Evolutionary conservation across 2,329 filamentous ascomycete genomes (phyloP), one percentile per base, ranked within the genome.

Genomic region (Penicillium janthinellum): DNA sequence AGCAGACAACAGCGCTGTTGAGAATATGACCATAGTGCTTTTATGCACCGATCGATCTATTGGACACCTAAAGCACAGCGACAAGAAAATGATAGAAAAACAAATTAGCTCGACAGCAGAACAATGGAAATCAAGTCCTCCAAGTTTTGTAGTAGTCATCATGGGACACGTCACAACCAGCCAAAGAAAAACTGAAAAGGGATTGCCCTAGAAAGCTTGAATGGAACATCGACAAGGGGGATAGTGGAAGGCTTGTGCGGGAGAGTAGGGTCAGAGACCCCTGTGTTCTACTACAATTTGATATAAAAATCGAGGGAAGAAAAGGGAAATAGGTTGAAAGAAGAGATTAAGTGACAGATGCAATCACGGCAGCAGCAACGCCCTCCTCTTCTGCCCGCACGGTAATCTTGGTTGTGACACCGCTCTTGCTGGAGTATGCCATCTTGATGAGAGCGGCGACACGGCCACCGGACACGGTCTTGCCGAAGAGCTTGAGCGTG

Each of bases 331-430:
- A 70, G 57, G 54, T 62, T 58, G 49, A 58, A 66, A 67, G 25
- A 41, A 68, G 66, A 64, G 60, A 64, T 84, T 86, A 96, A 75
- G 90, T 88, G 75, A 97, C 88, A 70, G 91, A 92, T 67, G 87
- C 90, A 74, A 97, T 85, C 61, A 98, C 87, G 76, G 96, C 82
- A 61, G 88, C 84, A 62, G 95, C 92, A 72, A 99, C 88, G 57
- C 91, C 91, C 74, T 95, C 91, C 79, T 99, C 95, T 77, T 99
- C 95, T 75, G 90, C 90, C 73, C 95, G 86, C 62, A 94, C 91
- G 54, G 89, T 90, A 69, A 99, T 92, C 86, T 98, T 98, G 72
- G 94, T 96, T 59, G 95, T 97, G 28, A 98, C 92, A 54, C 95
- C 95, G 52, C 89, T 89, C 84, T 96, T 96, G 70, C 90, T 88